Conservation (phyloP, 176 grass and related monocot genomes). For the Dactylis glomerata region DNA sequence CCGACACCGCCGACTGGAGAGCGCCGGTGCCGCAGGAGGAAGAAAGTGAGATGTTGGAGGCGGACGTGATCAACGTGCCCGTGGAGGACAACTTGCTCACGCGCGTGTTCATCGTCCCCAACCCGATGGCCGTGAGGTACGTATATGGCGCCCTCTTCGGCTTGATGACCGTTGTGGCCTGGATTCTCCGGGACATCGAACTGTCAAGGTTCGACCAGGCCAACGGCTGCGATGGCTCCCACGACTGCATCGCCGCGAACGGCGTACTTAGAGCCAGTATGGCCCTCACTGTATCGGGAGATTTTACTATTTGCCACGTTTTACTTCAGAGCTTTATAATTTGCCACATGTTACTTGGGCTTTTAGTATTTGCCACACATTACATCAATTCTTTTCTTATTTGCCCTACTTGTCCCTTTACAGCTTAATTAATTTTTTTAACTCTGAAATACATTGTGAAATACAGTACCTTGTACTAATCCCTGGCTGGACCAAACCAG, state of each 20-base stretch:
- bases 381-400: too few relatives aligned
- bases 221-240: background rate
- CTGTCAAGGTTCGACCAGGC: background rate
- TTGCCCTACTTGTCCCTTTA: too few relatives aligned
- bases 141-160: background rate
- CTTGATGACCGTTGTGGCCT: background rate
- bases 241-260: background rate
- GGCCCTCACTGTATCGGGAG: too few relatives aligned
- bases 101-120: background rate
- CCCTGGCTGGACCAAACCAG: too few relatives aligned
- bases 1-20: background rate
- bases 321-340: too few relatives aligned
- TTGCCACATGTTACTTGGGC: too few relatives aligned
- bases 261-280: background rate
- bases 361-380: too few relatives aligned
- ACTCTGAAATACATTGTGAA: too few relatives aligned
- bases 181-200: background rate
- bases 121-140: background rate
- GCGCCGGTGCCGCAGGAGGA: background rate
- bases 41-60: background rate
- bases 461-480: too few relatives aligned
- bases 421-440: too few relatives aligned
- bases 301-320: too few relatives aligned
- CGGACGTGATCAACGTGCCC: background rate
- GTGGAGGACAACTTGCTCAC: background rate